These are phyloP conservation scores for Sarocladium oryzae DNA, from an alignment of 2,329 filamentous ascomycete species.

Conservation along the genomic window DNA sequence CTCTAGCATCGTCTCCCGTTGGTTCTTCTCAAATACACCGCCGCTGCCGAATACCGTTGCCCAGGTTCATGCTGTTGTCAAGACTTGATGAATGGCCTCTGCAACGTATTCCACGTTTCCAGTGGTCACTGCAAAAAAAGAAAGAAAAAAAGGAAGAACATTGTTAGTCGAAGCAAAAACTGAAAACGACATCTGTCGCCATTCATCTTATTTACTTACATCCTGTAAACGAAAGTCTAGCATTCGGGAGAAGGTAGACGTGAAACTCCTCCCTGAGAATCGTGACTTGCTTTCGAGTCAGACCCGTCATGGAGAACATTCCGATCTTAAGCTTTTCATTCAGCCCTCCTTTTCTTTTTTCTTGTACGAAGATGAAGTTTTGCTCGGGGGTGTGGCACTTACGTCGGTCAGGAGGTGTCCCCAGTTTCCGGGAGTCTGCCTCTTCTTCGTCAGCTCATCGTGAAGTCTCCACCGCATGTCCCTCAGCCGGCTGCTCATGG, in stretches of 20 bases:
- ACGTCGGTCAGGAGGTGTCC: constrained; percentile 23
- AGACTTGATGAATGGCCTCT: neutral
- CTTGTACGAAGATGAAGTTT: too few species aligned
- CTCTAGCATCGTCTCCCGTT: too few species aligned
- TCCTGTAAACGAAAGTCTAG: neutral
- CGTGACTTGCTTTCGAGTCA: constrained; percentile 40
- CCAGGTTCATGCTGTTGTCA: too few species aligned
- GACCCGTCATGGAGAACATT: constrained; percentile 40
- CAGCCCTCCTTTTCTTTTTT: too few species aligned
- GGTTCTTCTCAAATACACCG: too few species aligned
- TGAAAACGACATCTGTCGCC: too few species aligned
- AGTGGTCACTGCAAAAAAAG: neutral
- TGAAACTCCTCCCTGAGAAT: constrained; percentile 21
- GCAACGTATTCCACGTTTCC: neutral
- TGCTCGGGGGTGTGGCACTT: neutral
- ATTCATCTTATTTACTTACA: neutral
- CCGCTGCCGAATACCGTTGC: too few species aligned
- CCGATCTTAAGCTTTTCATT: constrained; percentile 22
- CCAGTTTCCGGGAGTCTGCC: constrained; percentile 30
- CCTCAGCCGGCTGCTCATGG: constrained; percentile 29
- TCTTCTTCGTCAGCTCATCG: constrained; percentile 21
- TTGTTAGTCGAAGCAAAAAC: too few species aligned
- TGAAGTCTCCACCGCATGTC: constrained; percentile 28
- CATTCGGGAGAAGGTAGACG: neutral
- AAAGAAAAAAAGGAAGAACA: too few species aligned